Evolutionary conservation across 2,329 filamentous ascomycete genomes (phyloP).

Genomic region (Aspergillus pseudonomiae): DNA sequence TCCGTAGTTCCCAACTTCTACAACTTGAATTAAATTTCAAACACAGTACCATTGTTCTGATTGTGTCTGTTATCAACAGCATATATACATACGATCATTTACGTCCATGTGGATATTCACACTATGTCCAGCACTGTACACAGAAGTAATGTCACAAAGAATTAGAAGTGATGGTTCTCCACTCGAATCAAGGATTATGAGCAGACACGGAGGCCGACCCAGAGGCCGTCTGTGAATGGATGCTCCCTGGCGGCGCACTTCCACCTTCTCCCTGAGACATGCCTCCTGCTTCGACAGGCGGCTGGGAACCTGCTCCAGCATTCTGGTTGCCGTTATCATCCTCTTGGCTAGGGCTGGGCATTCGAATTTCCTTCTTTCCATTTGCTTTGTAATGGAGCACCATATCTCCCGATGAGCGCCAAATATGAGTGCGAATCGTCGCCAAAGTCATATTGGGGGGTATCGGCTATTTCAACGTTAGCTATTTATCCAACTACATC

Average conservation of each 20-base stretch:
- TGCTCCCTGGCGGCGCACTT: slow-evolving; percentile 30
- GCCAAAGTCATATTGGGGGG: slow-evolving; percentile 88
- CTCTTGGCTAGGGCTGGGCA: slow-evolving; percentile 24
- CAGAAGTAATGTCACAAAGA: slow-evolving; percentile 11
- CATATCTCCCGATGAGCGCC: slow-evolving; percentile 94
- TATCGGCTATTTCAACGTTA: slow-evolving; percentile 47
- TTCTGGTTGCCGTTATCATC: slow-evolving; percentile 20
- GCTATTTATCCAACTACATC: background rate
- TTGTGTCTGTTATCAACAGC: background rate
- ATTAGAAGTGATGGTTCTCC: background rate
- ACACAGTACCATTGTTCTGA: background rate
- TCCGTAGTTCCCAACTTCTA: background rate
- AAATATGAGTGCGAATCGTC: slow-evolving; percentile 86
- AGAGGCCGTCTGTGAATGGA: slow-evolving; percentile 35
- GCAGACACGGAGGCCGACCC: slow-evolving; percentile 29
- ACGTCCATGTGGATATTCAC: background rate
- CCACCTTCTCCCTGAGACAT: slow-evolving; percentile 24
- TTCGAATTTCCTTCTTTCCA: slow-evolving; percentile 65
- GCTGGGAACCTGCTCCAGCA: slow-evolving; percentile 13
- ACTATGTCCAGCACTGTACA: slow-evolving; percentile 7
- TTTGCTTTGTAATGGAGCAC: slow-evolving; percentile 89
- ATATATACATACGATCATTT: background rate
- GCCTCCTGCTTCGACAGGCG: slow-evolving; percentile 11
- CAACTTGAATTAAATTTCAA: background rate
- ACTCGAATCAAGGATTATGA: slow-evolving; percentile 18